phyloP scores from a whole-genome alignment of 1,284 basidiomycete genomes.

The Sphagnurus paluster region DNA sequence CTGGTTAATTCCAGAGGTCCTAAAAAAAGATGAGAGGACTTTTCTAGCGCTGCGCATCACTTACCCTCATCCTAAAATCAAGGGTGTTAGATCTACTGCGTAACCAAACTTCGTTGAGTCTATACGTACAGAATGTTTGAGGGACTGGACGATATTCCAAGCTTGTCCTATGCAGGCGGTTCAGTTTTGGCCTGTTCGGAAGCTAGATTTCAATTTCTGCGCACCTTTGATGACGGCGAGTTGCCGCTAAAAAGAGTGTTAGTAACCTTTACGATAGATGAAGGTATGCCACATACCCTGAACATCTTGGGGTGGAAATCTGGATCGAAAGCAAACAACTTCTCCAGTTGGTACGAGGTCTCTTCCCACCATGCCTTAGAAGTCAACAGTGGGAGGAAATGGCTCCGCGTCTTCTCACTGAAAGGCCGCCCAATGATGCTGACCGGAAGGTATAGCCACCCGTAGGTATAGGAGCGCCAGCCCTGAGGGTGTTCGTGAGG shows the following conservation, averaged over 20 bases:
- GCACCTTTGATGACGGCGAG: slow-evolving; percentile 85
- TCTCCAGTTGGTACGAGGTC: slow-evolving; percentile 75
- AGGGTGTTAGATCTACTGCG: slow-evolving; percentile 8
- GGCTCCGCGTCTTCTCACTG: slow-evolving; percentile 76
- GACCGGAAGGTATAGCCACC: slow-evolving; percentile 89
- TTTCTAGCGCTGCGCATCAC: slow-evolving; percentile 2
- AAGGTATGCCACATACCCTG: slow-evolving; percentile 57
- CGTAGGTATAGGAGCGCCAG: slow-evolving; percentile 89
- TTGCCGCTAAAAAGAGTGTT: slow-evolving; percentile 59
- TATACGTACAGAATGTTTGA: slow-evolving; percentile 65
- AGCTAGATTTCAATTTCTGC: not conserved
- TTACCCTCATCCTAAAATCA: slow-evolving; percentile 57
- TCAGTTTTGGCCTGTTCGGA: slow-evolving; percentile 1
- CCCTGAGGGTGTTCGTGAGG: slow-evolving; percentile 88
- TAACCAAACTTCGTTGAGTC: slow-evolving; percentile 12
- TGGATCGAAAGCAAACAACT: slow-evolving; percentile 78
- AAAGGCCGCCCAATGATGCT: slow-evolving; percentile 85
- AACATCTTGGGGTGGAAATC: slow-evolving; percentile 90
- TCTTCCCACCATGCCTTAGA: slow-evolving; percentile 90
- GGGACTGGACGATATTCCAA: slow-evolving; percentile 84
- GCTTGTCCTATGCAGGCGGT: slow-evolving; percentile 56
- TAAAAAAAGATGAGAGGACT: slow-evolving; percentile 23
- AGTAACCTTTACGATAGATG: not conserved
- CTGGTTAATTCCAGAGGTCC: slow-evolving; percentile 85
- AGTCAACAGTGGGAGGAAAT: slow-evolving; percentile 81